phyloP scores from a whole-genome alignment of 2,329 filamentous ascomycete species.

The Xylaria sp. region DNA sequence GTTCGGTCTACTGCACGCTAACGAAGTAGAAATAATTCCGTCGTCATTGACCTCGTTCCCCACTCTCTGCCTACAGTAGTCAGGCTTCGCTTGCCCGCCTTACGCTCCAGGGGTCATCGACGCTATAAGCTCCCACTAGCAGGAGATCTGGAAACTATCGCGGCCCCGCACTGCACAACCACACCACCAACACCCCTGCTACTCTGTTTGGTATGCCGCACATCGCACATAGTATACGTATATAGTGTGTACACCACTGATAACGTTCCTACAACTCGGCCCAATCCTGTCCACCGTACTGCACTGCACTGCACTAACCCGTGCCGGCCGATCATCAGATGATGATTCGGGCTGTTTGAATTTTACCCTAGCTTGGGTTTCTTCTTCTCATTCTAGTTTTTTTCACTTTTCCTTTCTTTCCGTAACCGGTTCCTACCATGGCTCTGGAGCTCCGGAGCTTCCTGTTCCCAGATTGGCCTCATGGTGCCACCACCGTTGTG shows the following conservation, averaged over 20 bases:
- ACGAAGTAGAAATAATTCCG: slow-evolving; percentile 18
- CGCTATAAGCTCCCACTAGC: slow-evolving; percentile 1
- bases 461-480: slow-evolving; percentile 35
- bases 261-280: slow-evolving; percentile 34
- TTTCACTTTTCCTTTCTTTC: slow-evolving; percentile 21
- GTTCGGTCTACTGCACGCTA: slow-evolving; percentile 4
- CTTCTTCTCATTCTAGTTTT: slow-evolving; percentile 21
- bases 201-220: slow-evolving; percentile 13
- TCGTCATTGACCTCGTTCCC: slow-evolving; percentile 31
- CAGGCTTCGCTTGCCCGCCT: slow-evolving; percentile 35
- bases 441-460: slow-evolving; percentile 41
- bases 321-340: slow-evolving; percentile 40
- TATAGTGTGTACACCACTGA: slow-evolving; percentile 8
- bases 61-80: slow-evolving; percentile 10
- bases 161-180: slow-evolving; percentile 9
- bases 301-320: slow-evolving; percentile 30
- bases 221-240: background rate
- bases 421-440: slow-evolving; percentile 39
- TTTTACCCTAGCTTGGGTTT: slow-evolving; percentile 35
- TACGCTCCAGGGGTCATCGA: slow-evolving; percentile 13
- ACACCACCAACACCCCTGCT: slow-evolving; percentile 9
- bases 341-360: slow-evolving; percentile 41
- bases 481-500: slow-evolving; percentile 33
- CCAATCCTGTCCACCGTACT: slow-evolving; percentile 32
- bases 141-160: slow-evolving; percentile 28